phyloP scores from a whole-genome alignment of 169 alveolate species.

The Perkinsus marinus region DNA sequence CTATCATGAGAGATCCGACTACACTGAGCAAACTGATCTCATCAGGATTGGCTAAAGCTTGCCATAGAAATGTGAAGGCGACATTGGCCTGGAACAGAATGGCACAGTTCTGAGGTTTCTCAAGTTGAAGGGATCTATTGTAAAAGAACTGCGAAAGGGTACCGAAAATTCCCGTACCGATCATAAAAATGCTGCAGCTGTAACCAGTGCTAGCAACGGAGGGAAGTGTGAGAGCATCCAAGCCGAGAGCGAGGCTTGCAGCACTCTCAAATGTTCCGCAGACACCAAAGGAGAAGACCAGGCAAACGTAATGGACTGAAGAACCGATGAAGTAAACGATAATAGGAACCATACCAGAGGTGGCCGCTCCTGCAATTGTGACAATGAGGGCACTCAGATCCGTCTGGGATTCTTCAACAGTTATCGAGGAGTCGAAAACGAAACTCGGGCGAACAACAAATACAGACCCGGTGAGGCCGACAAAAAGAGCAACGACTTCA shows the following conservation, averaged over 20 bases:
- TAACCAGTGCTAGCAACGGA: background rate
- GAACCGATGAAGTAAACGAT: background rate
- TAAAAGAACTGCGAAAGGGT: background rate
- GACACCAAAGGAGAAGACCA: background rate
- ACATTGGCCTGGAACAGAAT: background rate
- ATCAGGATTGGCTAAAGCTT: background rate
- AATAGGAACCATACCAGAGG: background rate
- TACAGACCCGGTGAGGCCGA: background rate
- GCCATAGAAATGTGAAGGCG: background rate
- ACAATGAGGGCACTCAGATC: background rate
- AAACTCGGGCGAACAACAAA: background rate
- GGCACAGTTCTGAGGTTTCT: background rate
- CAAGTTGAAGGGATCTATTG: background rate
- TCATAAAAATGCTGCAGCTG: background rate
- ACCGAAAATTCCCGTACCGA: background rate
- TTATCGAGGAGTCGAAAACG: background rate
- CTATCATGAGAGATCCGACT: background rate
- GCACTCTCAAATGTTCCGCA: background rate
- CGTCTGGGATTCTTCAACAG: background rate
- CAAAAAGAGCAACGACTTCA: background rate
- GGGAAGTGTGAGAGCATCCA: background rate
- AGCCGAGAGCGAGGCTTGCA: background rate
- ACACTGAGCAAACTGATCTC: background rate
- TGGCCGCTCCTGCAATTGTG: background rate
- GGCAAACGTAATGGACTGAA: background rate